A percentile compares a stretch with the other conserved stretches of the same genome.
These are phyloP conservation scores for Serendipita sp. DNA, from an alignment of 768 basidiomycete genomes.

Conservation along the genomic window DNA sequence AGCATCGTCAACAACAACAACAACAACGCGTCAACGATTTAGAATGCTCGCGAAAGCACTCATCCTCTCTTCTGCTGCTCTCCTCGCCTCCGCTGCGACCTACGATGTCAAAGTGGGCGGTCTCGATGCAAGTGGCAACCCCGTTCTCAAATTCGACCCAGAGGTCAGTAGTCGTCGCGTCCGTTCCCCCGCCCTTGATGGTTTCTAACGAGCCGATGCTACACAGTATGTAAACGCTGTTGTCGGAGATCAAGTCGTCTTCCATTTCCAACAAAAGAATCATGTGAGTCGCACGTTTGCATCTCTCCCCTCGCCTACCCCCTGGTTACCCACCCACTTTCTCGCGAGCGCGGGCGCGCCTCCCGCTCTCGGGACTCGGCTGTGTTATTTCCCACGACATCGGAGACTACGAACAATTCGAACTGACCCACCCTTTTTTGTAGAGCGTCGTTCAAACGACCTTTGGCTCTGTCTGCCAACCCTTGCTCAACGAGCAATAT, in stretches of 20 bases:
- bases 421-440: background rate
- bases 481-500: background rate
- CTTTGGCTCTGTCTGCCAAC: background rate
- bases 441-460: background rate
- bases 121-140: background rate
- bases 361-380: too few species aligned
- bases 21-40: background rate
- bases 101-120: background rate
- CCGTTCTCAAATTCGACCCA: constrained; percentile 1
- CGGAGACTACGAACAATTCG: background rate
- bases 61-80: background rate
- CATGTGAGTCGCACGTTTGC: too few species aligned
- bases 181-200: too few species aligned
- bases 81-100: background rate
- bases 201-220: too few species aligned
- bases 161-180: background rate
- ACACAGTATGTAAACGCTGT: background rate
- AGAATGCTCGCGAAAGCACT: background rate
- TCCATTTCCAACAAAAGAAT: constrained; percentile 1
- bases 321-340: too few species aligned
- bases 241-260: background rate
- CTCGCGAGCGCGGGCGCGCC: too few species aligned
- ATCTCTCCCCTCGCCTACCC: background rate
- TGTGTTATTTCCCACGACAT: too few species aligned
- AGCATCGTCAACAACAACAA: too few species aligned